These are phyloP conservation scores for Clitocybe nebularis DNA, from an alignment of 1,284 basidiomycete genomes.

Conservation along the genomic window DNA sequence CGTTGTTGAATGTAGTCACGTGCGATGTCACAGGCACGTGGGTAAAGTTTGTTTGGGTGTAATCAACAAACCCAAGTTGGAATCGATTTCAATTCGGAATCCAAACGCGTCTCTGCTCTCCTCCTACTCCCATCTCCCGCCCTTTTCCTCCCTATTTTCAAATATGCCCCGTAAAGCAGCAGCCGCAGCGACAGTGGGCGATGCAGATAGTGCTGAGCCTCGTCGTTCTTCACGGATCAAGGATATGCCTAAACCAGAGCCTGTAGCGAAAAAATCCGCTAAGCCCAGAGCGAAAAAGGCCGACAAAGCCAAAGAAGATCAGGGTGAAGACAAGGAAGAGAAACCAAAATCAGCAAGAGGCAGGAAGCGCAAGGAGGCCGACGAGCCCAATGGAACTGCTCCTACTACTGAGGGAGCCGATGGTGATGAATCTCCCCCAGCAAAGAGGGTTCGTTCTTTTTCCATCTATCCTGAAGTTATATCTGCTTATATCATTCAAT, in stretches of 20 bases:
- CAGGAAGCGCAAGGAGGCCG: constrained; percentile 51
- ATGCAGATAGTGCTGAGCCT: constrained; percentile 40
- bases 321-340: constrained; percentile 46
- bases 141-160: constrained; percentile 2
- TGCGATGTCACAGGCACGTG: constrained; percentile 15
- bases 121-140: constrained; percentile 12
- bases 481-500: constrained; percentile 8
- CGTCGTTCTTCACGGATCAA: constrained; percentile 74
- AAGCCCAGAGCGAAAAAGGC: constrained; percentile 63
- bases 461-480: constrained; percentile 1
- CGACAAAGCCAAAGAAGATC: constrained; percentile 32
- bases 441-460: constrained; percentile 46
- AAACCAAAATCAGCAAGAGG: constrained; percentile 58
- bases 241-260: constrained; percentile 56
- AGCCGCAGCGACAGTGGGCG: constrained; percentile 31
- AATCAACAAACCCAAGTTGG: constrained; percentile 19
- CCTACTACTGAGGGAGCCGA: constrained; percentile 25
- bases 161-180: constrained; percentile 70
- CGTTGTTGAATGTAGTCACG: constrained; percentile 10
- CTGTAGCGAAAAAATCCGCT: constrained; percentile 52
- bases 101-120: constrained; percentile 24
- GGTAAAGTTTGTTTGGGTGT: constrained; percentile 17
- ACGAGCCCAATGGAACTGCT: constrained; percentile 36
- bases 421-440: constrained; percentile 35
- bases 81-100: constrained; percentile 18